Evolutionary conservation across 345 rosid species (phyloP), one percentile per base, ranked within the genome.

Genomic region (Ceriops tagal): DNA sequence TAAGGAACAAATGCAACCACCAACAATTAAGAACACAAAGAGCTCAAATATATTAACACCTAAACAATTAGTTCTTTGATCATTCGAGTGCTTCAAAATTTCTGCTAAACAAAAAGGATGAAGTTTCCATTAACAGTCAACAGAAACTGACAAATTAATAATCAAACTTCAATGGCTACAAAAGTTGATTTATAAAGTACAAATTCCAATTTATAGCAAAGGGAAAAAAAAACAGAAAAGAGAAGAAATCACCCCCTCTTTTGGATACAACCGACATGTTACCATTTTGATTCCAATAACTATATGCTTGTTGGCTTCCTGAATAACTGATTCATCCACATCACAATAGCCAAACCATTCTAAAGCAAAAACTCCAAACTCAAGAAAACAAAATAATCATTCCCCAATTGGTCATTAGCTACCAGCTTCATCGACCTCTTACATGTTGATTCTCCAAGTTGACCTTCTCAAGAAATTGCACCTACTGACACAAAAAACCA

Each of bases 131-230:
- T 32, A 35, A 72, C 27, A 20, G 11, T 24, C 27, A 61, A 68
- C 10, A 30, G 43, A 61, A 61, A 49, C 28, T 34, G 31, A 58
- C 59, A 64, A 43, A 58, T 64, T 18, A 71, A 58, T 58, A 51
- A 71, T 58, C 49, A 35, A 24, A 32, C 16, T 53, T 43, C 28
- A 52, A 64, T 8, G 31, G 8, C 68, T 63, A 56, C 46, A 43
- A 56, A 62, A 62, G 68, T 21, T 71, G 39, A 37, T 19, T 34
- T 21, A 24, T 51, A 5, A 8, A 58, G 22, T 7, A 32, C 6
- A 31, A 6, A 24, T 1, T 28, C 8, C 43, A 4, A 11, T 34
- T 61, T 13, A 27, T 24, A 22, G 28, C 27, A n/a, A n/a, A 35
- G 51, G 53, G 53, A 64, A 53, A 22, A 51, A 9, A 5, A 11